These are phyloP conservation scores for Eucalyptus viminalis DNA, from an alignment of 345 rosid species.

Conservation along the genomic window DNA sequence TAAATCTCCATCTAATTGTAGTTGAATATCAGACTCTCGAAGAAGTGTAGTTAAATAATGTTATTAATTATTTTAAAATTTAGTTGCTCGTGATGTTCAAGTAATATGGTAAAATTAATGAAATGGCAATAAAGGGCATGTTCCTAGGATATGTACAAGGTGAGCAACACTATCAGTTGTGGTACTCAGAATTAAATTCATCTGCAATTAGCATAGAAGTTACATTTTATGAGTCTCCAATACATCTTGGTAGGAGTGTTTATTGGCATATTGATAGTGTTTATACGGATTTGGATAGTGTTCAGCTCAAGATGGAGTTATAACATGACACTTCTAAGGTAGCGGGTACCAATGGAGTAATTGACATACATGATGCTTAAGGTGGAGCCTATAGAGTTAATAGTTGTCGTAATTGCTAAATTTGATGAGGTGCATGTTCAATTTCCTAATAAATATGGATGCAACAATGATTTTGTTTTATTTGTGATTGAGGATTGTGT, in stretches of 20 bases:
- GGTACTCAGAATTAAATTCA: too few species aligned
- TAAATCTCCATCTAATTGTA: neutral
- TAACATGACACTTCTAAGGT: neutral
- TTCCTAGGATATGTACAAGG: neutral
- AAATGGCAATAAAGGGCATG: neutral
- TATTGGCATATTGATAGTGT: too few species aligned
- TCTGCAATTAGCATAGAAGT: fast-evolving
- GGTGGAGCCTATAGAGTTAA: too few species aligned
- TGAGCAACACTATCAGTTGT: too few species aligned
- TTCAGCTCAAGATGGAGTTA: neutral
- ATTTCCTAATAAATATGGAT: too few species aligned
- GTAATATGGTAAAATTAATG: neutral
- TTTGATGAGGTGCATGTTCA: neutral
- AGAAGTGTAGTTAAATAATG: too few species aligned
- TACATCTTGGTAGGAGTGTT: too few species aligned
- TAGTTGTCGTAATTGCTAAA: too few species aligned
- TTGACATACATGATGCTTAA: neutral
- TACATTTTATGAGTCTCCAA: too few species aligned
- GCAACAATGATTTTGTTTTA: neutral
- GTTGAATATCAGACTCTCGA: neutral
- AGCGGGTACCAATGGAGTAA: neutral
- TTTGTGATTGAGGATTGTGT: neutral
- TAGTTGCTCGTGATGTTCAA: neutral
- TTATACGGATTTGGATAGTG: too few species aligned
- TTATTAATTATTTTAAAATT: too few species aligned